A percentile compares a stretch with the other conserved stretches of the same genome.
Conservation (phyloP, 257 asterid genomes). For the Verbascum thapsus region DNA sequence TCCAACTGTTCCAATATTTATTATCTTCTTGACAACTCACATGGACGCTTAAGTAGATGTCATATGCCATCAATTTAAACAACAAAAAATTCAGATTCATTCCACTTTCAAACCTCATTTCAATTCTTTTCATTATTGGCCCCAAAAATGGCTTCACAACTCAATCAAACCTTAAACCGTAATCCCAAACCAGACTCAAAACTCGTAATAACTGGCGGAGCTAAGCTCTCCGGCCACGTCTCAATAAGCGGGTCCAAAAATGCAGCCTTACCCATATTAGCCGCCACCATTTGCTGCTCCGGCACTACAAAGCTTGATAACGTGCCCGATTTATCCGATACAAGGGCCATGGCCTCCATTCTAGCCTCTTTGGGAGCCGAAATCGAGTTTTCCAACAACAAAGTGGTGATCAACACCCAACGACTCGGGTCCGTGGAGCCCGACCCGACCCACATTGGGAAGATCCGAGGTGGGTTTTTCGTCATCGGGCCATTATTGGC, state of each 20-base stretch:
- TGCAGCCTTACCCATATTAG: conserved; percentile 43
- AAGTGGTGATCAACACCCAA: conserved; percentile 28
- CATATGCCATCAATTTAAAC: no score
- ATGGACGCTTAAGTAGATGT: no score
- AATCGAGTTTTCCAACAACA: conserved; percentile 18
- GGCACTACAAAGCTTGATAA: conserved; percentile 35
- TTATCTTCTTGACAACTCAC: no score
- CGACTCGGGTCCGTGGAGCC: conserved; percentile 37
- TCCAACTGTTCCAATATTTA: no score
- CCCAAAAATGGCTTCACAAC: no score
- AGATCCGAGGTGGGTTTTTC: conserved; percentile 45
- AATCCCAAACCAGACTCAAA: conserved; percentile 30
- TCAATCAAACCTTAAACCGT: no score
- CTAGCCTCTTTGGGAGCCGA: conserved; percentile 44
- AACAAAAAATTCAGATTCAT: no score
- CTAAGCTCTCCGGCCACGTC: conserved; percentile 44
- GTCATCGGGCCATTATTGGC: conserved; percentile 46
- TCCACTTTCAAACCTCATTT: no score
- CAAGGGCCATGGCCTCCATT: conserved; percentile 38
- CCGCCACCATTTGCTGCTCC: conserved; percentile 45
- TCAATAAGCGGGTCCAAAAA: conserved; percentile 49
- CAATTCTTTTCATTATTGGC: no score
- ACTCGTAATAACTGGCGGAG: conserved; percentile 37
- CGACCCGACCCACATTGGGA: conserved; percentile 22
- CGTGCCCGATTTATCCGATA: conserved; percentile 40